Evolutionary conservation across 768 basidiomycete species (phyloP), one percentile per base, ranked within the genome.

Genomic region (Pluteus cervinus): DNA sequence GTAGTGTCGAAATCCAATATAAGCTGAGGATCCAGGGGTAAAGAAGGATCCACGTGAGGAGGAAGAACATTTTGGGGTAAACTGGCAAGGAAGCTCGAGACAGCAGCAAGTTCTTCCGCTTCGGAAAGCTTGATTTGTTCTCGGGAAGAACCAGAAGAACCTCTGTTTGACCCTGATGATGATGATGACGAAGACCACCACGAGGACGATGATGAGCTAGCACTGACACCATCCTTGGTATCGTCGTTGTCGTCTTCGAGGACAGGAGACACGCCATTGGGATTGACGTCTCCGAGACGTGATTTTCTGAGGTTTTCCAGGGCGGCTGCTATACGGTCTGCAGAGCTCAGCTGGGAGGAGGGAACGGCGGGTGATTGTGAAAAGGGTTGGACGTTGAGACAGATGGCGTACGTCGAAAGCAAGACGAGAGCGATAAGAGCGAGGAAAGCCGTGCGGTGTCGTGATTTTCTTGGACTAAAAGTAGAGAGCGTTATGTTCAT

Each of bases 1-100:
- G 78, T 73, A 0, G 83, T 82, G 53, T 90, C 86, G 53, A 90
- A 91, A 49, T 86, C 87, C 28, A 91, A 70, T 4, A 91, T 73
- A 40, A 89, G 74, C 49, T 86, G 75, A 3, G 88, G 85, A 54
- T 90, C 86, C 41, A 89, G 76, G 6, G 85, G 75, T 8, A 48
- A 45, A 8, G 66, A 48, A 0, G 87, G 81, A 49, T 89, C 75
- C 30, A 87, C 71, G 5, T 65, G 63, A 1, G 62, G 53, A 1
- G 88, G 86, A 40, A 91, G 76, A 39, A 80, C 68, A 57, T 89
- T 89, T 56, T 83, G 76, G 0, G 83, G 75, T 15, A 86, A 68
- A 35, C 80, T 79, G 1, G 77, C 76, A 28, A 89, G 65, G 58
- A 88, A 89, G 40, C 74, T 76, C 2, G 81, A 73, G 32, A 87